phyloP scores from a whole-genome alignment of 2,329 filamentous ascomycete genomes.

The Claviceps monticola region DNA sequence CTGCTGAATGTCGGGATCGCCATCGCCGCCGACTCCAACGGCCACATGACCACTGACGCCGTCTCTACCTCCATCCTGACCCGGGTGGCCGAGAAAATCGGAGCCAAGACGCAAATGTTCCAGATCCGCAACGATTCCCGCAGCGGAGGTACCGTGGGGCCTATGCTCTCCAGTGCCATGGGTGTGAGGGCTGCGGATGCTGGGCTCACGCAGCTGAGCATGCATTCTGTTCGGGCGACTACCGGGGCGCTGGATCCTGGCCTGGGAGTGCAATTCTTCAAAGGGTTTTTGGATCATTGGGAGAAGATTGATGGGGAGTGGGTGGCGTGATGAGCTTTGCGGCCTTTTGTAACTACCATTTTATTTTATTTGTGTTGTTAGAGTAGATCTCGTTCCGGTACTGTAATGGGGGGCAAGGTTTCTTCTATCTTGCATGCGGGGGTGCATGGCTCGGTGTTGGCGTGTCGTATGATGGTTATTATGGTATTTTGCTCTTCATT shows the following conservation, averaged over 20 bases:
- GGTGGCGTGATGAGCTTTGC: conserved; percentile 16
- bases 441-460: neutral
- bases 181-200: conserved; percentile 77
- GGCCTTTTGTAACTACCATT: neutral
- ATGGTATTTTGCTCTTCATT: too few species aligned
- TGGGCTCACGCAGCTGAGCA: conserved; percentile 80
- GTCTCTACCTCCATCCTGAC: conserved; percentile 71
- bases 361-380: neutral
- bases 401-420: too few species aligned
- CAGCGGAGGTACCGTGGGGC: conserved; percentile 88
- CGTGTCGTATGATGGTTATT: neutral
- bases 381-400: neutral
- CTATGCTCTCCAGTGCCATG: conserved; percentile 68
- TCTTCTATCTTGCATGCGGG: too few species aligned
- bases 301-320: conserved; percentile 78
- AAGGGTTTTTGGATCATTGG: conserved; percentile 77
- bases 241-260: conserved; percentile 79
- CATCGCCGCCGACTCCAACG: conserved; percentile 72
- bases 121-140: conserved; percentile 89
- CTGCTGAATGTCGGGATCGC: conserved; percentile 78
- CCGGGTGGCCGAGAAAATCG: conserved; percentile 62
- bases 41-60: conserved; percentile 90
- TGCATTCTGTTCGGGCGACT: conserved; percentile 86
- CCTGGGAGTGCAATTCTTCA: conserved; percentile 75
- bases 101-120: conserved; percentile 66